These are phyloP conservation scores for Sugiyamaella xylanicola DNA, from an alignment of 1,139 yeast genomes.

Conservation along the genomic window DNA sequence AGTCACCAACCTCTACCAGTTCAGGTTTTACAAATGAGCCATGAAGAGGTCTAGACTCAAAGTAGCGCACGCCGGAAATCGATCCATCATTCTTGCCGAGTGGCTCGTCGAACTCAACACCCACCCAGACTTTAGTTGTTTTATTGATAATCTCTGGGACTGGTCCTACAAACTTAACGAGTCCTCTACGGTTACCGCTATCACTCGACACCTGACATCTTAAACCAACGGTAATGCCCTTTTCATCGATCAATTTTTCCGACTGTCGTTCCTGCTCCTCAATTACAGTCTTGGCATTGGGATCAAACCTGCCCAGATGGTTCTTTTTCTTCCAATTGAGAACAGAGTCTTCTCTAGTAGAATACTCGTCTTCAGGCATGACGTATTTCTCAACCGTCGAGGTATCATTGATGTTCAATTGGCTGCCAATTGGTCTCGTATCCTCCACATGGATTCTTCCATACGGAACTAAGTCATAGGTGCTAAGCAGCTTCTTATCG, in stretches of 20 bases:
- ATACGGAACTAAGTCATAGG: conserved; percentile 35
- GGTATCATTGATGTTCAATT: conserved; percentile 40
- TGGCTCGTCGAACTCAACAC: conserved; percentile 66
- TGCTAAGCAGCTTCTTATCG: conserved; percentile 32
- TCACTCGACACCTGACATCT: conserved; percentile 49
- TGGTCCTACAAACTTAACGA: conserved; percentile 65
- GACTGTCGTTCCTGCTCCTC: conserved; percentile 36
- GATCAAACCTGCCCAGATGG: conserved; percentile 72
- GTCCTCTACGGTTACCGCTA: conserved; percentile 55
- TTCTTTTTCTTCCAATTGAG: conserved; percentile 73
- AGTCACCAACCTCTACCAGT: conserved; percentile 44
- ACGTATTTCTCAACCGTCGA: conserved; percentile 50
- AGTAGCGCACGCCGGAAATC: conserved; percentile 64
- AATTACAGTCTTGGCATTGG: conserved; percentile 44
- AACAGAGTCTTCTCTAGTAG: conserved; percentile 60
- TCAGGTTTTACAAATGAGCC: conserved; percentile 54
- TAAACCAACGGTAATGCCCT: conserved; percentile 38
- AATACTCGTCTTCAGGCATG: conserved; percentile 70
- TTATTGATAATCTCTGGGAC: conserved; percentile 55
- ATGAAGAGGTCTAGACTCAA: conserved; percentile 52
- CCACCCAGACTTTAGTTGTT: conserved; percentile 61
- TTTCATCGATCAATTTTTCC: conserved; percentile 42
- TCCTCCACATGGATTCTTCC: conserved; percentile 43
- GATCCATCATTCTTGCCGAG: conserved; percentile 81
- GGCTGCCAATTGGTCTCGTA: conserved; percentile 43